Conservation (phyloP, 805 yeast species). For the Candida nonsorbophila region DNA sequence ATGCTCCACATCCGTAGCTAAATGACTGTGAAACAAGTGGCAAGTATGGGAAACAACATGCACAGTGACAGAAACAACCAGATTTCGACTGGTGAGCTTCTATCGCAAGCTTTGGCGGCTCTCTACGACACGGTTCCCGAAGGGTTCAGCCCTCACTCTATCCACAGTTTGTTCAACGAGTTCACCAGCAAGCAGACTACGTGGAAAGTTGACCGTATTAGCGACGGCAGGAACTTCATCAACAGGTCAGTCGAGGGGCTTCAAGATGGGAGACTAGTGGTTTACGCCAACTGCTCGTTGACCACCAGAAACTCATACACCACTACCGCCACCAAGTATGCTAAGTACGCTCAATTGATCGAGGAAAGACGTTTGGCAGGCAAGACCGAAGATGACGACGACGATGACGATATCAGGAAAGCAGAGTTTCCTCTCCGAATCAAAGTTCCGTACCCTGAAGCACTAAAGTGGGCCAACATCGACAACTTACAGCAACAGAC, state of each 20-base stretch:
- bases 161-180: conserved; percentile 23
- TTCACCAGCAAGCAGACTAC: conserved; percentile 9
- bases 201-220: conserved; percentile 28
- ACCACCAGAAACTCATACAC: conserved; percentile 25
- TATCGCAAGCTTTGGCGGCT: conserved; percentile 2
- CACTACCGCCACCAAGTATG: conserved; percentile 15
- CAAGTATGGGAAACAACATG: too few relatives aligned
- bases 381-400: conserved; percentile 13
- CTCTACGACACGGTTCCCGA: neutral
- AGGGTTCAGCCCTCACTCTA: conserved; percentile 18
- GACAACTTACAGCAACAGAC: too few relatives aligned
- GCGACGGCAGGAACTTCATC: conserved; percentile 32
- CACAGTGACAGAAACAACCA: too few relatives aligned
- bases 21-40: too few relatives aligned
- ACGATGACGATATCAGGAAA: conserved; percentile 16
- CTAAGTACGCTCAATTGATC: conserved; percentile 12
- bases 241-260: conserved; percentile 23
- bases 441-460: conserved; percentile 25
- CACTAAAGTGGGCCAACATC: too few relatives aligned
- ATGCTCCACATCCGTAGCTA: too few relatives aligned
- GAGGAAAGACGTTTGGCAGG: conserved; percentile 17
- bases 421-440: conserved; percentile 26
- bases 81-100: neutral
- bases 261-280: conserved; percentile 20
- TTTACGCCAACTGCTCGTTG: conserved; percentile 26